Base-by-base conservation (phyloP, 2,329 filamentous ascomycete species). In the Colletotrichum costaricense region DNA sequence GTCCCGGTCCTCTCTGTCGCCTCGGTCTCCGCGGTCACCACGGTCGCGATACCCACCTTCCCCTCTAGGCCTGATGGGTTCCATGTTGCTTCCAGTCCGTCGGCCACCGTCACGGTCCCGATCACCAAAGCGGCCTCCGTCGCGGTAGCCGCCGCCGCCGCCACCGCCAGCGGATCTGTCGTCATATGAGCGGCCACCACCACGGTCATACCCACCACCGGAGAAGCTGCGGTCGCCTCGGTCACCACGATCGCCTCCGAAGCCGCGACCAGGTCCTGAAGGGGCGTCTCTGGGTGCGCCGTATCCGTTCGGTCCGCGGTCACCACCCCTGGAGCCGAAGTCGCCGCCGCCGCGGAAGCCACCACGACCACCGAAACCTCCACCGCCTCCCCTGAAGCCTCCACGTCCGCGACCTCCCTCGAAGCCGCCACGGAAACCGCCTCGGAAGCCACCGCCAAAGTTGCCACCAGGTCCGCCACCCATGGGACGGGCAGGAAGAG, bases 1-100 rank as follows among this genome's bases (percentile, higher is more conserved):
- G 64, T 89, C 83, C 71, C 88, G 88, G 76, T 90, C 87, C 63
- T 77, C 77, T 71, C 80, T 76, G 42, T 85, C 82, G 72, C 78
- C 74, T 56, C 74, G 67, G 55, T 75, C 74, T 52, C 72, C 74
- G 22, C 83, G 87, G 83, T 90, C 88, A 77, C 88, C 87, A 81
- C 87, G 42, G 42, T 49, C 74, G 26, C 83, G 87, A 83, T 90
- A 89, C 77, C 88, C 87, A 81, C 87, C 86, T 76, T 92, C 91
- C 78, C 91, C 84, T 66, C 81, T 82, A 73, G 91, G 90, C 79
- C 93, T 92, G 81, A 97, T 90, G 74, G 94, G 94, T 82, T 97
- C 95, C 83, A 93, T 93, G 84, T 97, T 97, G 85, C 94, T 94
- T 76, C 94, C 94, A 69, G 91, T 93, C 56, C 86, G 84, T 71